Evolutionary conservation across 2,329 filamentous ascomycete genomes (phyloP).

Genomic region (Aspergillus felis): DNA sequence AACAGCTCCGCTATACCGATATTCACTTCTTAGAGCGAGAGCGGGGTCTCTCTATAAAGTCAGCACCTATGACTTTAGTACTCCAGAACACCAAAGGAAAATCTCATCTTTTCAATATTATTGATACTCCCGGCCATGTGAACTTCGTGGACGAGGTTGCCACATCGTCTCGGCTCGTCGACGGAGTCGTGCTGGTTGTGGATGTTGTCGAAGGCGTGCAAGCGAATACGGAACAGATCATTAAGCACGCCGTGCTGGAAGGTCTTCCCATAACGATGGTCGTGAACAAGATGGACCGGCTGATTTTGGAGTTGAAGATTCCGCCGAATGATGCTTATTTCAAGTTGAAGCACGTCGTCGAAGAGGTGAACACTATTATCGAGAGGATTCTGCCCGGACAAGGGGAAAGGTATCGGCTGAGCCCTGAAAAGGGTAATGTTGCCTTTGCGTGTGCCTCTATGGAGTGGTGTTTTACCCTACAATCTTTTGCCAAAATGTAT

Average conservation of each 20-base stretch:
- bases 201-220: slow-evolving; percentile 99
- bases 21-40: slow-evolving; percentile 85
- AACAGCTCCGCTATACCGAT: slow-evolving; percentile 93
- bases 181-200: slow-evolving; percentile 88
- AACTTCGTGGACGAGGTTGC: slow-evolving; percentile 98
- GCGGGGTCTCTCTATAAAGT: slow-evolving; percentile 85
- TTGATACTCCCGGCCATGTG: slow-evolving; percentile 96
- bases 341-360: slow-evolving; percentile 97
- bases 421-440: slow-evolving; percentile 97
- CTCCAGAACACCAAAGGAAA: slow-evolving; percentile 86
- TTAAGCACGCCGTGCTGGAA: slow-evolving; percentile 89
- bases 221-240: slow-evolving; percentile 93
- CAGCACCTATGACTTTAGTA: slow-evolving; percentile 89
- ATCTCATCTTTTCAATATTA: slow-evolving; percentile 88
- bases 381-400: slow-evolving; percentile 78
- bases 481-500: slow-evolving; percentile 96
- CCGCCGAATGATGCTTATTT: slow-evolving; percentile 96
- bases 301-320: slow-evolving; percentile 90
- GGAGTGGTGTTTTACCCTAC: slow-evolving; percentile 94
- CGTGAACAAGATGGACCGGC: slow-evolving; percentile 94
- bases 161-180: slow-evolving; percentile 76
- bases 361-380: slow-evolving; percentile 95
- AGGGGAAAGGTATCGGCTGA: slow-evolving; percentile 75
- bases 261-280: slow-evolving; percentile 84
- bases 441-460: slow-evolving; percentile 89